Evolutionary conservation across 805 yeast species (phyloP), one percentile per base, ranked within the genome.

Genomic region (Lipomyces mesembrius): DNA sequence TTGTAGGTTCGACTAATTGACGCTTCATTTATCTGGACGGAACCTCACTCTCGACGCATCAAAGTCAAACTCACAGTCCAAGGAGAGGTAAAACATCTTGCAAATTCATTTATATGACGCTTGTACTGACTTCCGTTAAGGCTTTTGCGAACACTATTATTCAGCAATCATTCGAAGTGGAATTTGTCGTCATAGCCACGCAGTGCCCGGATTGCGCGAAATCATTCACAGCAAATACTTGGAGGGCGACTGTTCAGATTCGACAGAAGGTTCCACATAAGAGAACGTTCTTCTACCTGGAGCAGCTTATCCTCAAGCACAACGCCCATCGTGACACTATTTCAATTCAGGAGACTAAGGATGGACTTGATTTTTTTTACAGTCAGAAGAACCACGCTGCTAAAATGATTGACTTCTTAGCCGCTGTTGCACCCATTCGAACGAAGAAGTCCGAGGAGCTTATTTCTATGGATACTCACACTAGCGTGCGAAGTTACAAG

Each of bases 201-300:
- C 99, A 95, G 83, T 95, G 99, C 83, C 89, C 97, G 2, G 98
- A 94, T 80, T 95, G 99, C 87, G 99, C 98, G 63, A 93, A 92
- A 79, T 90, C 97, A 0, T 95, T 89, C 76, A 95, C 99, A 39
- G 90, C 96, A 34, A 92, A 95, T 79, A 96, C 98, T 3, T 95
- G 99, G 99, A 89, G 95, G 79, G 98, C 99, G 39, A 87, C 94
- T 35, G 97, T 96, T 49, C 99, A 95, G 82, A 90, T 96, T 74
- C 89, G 99, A 81, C 99, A 95, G 80, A 95, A 96, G 78, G 99
- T 95, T 49, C 87, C 91, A 20, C 99, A 95, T 79, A 95, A 95
- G 81, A 89, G 97, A 84, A 95, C 99, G 8, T 94, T 95, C 78
- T 85, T 94, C 78, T 95, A 91, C 76, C 85, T 95, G 74, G 99